phyloP scores from a whole-genome alignment of 108 stramenopile species.

The Pseudonitzschia delicatissima region DNA sequence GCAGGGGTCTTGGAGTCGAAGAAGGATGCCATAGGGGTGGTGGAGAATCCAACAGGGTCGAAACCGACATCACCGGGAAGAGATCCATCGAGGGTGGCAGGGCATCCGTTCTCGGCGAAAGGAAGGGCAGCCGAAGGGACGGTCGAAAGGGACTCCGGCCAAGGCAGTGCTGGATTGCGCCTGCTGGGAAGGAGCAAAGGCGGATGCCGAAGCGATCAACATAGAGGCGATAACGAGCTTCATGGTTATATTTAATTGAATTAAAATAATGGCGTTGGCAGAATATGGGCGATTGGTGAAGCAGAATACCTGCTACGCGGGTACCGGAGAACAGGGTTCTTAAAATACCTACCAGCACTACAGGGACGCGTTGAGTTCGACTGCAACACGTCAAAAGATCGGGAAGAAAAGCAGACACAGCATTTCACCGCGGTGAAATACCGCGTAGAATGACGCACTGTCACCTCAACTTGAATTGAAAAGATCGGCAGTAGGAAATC shows the following conservation, averaged over 20 bases:
- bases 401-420: no score
- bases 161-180: background rate
- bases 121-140: constrained; percentile 77
- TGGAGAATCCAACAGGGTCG: constrained; percentile 95
- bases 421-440: no score
- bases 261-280: background rate
- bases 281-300: background rate
- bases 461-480: constrained; percentile 5
- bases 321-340: no score
- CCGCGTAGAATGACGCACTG: background rate
- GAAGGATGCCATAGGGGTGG: constrained; percentile 59
- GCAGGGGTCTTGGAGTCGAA: constrained; percentile 50
- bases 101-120: constrained; percentile 63
- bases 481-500: constrained; percentile 7
- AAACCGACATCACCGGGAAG: constrained; percentile 94
- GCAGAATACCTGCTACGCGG: background rate
- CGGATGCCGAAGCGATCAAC: constrained; percentile 55
- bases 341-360: no score
- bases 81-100: constrained; percentile 88
- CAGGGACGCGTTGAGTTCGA: no score
- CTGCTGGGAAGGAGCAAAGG: constrained; percentile 40
- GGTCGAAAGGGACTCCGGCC: constrained; percentile 29
- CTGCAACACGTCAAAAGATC: no score
- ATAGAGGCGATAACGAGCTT: constrained; percentile 52
- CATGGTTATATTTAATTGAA: constrained; percentile 33